phyloP scores from a whole-genome alignment of 305 asterid genomes.

The Solanum hybrid region DNA sequence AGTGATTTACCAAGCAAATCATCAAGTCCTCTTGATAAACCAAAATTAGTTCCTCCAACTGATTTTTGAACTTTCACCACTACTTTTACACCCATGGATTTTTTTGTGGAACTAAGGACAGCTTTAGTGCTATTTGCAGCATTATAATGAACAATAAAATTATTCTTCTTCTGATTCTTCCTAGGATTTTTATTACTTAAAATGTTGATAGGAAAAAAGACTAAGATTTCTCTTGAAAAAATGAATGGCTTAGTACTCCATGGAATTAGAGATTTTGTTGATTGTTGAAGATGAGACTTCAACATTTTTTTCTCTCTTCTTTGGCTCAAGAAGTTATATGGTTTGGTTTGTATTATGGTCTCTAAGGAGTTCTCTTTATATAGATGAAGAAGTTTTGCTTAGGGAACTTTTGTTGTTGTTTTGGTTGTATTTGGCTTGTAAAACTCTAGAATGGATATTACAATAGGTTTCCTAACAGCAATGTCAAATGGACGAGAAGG shows the following conservation, averaged over 20 bases:
- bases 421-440: background rate
- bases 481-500: background rate
- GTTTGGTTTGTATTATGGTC: background rate
- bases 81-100: constrained; percentile 29
- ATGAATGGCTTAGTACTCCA: background rate
- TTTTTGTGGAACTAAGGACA: constrained; percentile 7
- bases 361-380: background rate
- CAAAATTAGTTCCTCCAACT: constrained; percentile 21
- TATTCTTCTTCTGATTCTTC: background rate
- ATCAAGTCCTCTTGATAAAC: constrained; percentile 28
- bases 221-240: background rate
- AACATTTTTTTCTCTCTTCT: background rate
- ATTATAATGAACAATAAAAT: background rate
- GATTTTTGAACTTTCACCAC: constrained; percentile 40
- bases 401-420: background rate
- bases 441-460: background rate
- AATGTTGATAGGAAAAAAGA: background rate
- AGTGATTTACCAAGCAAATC: constrained; percentile 20
- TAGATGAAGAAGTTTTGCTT: background rate
- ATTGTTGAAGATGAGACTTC: background rate
- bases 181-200: too few species aligned
- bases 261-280: background rate
- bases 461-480: background rate
- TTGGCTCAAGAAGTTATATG: background rate
- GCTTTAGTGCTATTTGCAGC: constrained; percentile 22